Evolutionary conservation across 73 alveolate genomes (phyloP), one percentile per base, ranked within the genome.

Genomic region (Effrenium voratum): DNA sequence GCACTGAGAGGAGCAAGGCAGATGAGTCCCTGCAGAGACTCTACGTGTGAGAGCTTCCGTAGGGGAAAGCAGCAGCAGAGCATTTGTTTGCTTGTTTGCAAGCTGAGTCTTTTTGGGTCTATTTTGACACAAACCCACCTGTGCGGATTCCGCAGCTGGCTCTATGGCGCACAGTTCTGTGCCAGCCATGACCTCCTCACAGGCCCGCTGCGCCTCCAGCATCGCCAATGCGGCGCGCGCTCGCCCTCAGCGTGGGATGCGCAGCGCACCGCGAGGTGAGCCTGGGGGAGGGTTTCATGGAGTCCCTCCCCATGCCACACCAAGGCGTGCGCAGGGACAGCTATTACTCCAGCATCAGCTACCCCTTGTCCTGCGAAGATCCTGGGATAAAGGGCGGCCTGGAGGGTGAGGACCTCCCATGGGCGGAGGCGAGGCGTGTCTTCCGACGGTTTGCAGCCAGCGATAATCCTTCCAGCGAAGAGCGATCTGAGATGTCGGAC

Each of bases 1-100:
- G 94, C 81, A 86, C 94, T 13, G 94, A 86, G 94, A 86, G 82
- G 45, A 86, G 81, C 94, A 86, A 86, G 57, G 94, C 94, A 41
- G 94, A 86, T n/a, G 94, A 86, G 63, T 86, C 94, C 94, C 43
- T 86, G 81, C 94, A 86, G 44, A 86, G 94, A 57, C 82, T 86
- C 59, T 86, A 86, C 47, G 57, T 44, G 82, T 86, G 94, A 86
- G 59, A n/a, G n/a, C n/a, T n/a, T n/a, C n/a, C n/a, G n/a, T n/a
- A n/a, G n/a, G n/a, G n/a, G n/a, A n/a, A n/a, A n/a, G n/a, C n/a
- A n/a, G n/a, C n/a, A n/a, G n/a, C n/a, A n/a, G n/a, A n/a, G n/a
- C n/a, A n/a, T n/a, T n/a, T n/a, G n/a, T n/a, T n/a, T n/a, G n/a
- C n/a, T n/a, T n/a, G n/a, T n/a, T n/a, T n/a, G n/a, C n/a, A n/a